These are phyloP conservation scores for Aspergillus oerlinghausenensis DNA, from an alignment of 2,329 filamentous ascomycete genomes.

Conservation along the genomic window DNA sequence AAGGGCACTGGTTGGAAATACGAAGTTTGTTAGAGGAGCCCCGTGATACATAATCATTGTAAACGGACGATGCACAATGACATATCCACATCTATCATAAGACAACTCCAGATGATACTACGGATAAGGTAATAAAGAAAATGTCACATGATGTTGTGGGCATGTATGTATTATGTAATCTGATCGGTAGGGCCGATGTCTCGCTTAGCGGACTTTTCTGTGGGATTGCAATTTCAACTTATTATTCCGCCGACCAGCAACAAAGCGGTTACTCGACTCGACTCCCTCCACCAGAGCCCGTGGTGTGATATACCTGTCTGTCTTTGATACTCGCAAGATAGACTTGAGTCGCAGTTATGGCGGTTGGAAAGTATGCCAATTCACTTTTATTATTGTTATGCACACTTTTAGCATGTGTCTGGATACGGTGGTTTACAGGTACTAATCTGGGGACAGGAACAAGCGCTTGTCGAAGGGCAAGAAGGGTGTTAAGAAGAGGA, in stretches of 20 bases:
- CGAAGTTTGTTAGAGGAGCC: no score
- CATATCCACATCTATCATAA: no score
- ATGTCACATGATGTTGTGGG: constrained; percentile 10
- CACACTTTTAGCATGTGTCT: constrained; percentile 1
- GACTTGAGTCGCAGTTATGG: constrained; percentile 64
- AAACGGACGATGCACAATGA: no score
- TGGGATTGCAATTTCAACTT: constrained; percentile 40
- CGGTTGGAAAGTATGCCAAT: constrained; percentile 69
- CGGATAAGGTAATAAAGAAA: neutral
- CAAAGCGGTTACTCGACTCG: constrained; percentile 31
- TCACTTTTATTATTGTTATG: constrained; percentile 2
- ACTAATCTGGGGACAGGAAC: constrained; percentile 60
- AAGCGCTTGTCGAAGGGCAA: constrained; percentile 99
- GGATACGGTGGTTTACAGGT: neutral
- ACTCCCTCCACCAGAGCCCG: constrained; percentile 35
- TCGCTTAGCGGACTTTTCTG: constrained; percentile 46
- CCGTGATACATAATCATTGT: no score
- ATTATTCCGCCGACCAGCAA: constrained; percentile 28
- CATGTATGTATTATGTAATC: constrained; percentile 27
- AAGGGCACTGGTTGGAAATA: no score
- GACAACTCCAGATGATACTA: no score
- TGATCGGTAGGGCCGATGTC: constrained; percentile 29
- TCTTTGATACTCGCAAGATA: constrained; percentile 39
- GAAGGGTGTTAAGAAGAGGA: constrained; percentile 99
- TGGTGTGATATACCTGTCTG: constrained; percentile 40